Evolutionary conservation across 352 stramenopile species (phyloP).

Genomic region (Globisporangium radiosum): DNA sequence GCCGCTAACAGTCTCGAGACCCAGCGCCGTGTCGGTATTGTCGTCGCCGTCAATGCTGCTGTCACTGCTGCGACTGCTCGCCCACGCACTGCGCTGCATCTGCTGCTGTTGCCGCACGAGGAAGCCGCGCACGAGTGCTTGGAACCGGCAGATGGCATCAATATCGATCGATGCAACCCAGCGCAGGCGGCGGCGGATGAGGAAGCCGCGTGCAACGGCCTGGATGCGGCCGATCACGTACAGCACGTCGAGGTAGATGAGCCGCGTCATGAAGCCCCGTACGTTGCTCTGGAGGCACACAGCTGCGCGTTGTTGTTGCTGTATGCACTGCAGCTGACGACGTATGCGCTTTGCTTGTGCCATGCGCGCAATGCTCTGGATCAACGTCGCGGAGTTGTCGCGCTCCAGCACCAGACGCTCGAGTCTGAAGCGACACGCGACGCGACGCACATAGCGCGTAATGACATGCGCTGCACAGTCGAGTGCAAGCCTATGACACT

Average conservation of each 20-base stretch:
- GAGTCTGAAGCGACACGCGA: conserved; percentile 20
- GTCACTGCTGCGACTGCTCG: neutral
- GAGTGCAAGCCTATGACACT: conserved; percentile 13
- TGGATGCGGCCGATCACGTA: conserved; percentile 79
- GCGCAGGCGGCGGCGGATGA: conserved; percentile 46
- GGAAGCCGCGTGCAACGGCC: conserved; percentile 50
- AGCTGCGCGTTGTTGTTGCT: conserved; percentile 23
- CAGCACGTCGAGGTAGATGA: conserved; percentile 81
- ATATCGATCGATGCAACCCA: conserved; percentile 43
- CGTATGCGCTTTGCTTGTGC: neutral
- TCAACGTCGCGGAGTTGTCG: conserved; percentile 26
- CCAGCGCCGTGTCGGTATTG: neutral
- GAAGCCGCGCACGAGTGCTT: conserved; percentile 39
- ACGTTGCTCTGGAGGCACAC: conserved; percentile 47
- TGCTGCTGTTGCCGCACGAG: conserved; percentile 14
- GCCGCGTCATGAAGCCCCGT: conserved; percentile 48
- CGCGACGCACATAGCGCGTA: conserved; percentile 27
- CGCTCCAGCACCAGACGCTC: conserved; percentile 22
- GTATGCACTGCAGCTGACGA: conserved; percentile 3
- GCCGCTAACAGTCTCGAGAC: neutral
- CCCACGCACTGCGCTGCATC: neutral
- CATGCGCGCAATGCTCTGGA: conserved; percentile 41
- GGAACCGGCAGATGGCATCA: conserved; percentile 35
- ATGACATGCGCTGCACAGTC: conserved; percentile 35
- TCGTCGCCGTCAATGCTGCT: neutral